Evolutionary conservation across 345 rosid species (phyloP).

Genomic region (Eucalyptus fibrosa): DNA sequence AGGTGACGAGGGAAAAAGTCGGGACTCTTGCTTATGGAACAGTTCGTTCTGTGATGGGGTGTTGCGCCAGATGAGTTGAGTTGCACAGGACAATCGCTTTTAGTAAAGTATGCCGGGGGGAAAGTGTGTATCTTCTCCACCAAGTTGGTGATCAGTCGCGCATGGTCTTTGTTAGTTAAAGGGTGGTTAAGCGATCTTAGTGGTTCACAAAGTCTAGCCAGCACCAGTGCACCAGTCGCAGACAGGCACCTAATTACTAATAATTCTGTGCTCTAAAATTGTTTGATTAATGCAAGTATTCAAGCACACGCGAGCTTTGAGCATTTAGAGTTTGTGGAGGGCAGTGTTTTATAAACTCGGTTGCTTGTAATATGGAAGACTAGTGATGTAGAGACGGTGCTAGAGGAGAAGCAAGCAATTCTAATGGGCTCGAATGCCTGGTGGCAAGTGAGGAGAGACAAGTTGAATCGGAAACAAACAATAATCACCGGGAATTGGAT

Average conservation of each 20-base stretch:
- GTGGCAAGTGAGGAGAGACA: neutral
- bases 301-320: neutral
- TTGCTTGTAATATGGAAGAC: neutral
- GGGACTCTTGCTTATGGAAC: neutral
- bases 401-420: neutral
- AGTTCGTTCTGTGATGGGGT: neutral
- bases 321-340: neutral
- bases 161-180: neutral
- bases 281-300: neutral
- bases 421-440: neutral
- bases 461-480: neutral
- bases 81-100: neutral
- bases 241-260: neutral
- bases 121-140: neutral
- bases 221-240: neutral
- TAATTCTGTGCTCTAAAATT: neutral
- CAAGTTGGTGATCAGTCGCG: neutral
- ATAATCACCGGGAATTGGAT: neutral
- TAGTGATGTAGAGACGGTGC: neutral
- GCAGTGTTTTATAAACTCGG: neutral
- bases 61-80: neutral
- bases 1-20: neutral
- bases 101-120: neutral
- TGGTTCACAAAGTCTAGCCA: neutral
- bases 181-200: neutral